Evolutionary conservation across 2,329 filamentous ascomycete species (phyloP).

Genomic region (Aspergillus nomiae): DNA sequence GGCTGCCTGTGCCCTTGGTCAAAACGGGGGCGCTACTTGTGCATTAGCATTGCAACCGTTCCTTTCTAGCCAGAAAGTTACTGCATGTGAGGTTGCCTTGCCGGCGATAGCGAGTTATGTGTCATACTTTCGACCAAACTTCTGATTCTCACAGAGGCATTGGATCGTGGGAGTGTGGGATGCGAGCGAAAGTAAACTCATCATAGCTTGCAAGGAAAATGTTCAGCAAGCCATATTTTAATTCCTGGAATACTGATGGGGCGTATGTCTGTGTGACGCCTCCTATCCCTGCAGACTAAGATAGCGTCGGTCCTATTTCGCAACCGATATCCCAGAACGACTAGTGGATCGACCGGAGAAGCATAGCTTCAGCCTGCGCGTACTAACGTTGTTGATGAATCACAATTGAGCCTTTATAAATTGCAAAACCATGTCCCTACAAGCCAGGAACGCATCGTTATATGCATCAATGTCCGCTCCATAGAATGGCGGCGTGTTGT

Average conservation of each 20-base stretch:
- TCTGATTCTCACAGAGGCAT: constrained; percentile 1
- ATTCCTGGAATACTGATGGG: not conserved
- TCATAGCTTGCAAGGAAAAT: not conserved
- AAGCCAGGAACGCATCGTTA: not conserved
- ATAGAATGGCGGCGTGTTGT: not conserved
- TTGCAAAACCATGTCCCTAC: not conserved
- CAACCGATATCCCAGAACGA: not conserved
- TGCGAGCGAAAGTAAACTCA: not conserved
- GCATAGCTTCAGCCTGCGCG: not conserved
- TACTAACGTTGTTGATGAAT: not conserved
- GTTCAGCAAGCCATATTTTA: not conserved
- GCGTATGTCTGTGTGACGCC: not conserved
- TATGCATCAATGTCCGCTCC: not conserved
- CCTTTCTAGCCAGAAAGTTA: constrained; percentile 12
- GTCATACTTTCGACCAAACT: constrained; percentile 14
- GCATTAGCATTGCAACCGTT: constrained; percentile 21
- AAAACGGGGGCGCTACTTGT: constrained; percentile 11
- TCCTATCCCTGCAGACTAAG: constrained; percentile 2
- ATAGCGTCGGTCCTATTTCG: not conserved
- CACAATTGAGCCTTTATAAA: not conserved
- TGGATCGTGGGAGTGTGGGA: not conserved
- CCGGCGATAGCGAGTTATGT: constrained; percentile 17
- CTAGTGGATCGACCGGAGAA: not conserved
- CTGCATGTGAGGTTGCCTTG: constrained; percentile 24
- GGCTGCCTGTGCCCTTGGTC: constrained; percentile 5